Evolutionary conservation across 1,139 yeast species (phyloP), one percentile per base, ranked within the genome.

Genomic region (Scheffersomyces parashehatae): DNA sequence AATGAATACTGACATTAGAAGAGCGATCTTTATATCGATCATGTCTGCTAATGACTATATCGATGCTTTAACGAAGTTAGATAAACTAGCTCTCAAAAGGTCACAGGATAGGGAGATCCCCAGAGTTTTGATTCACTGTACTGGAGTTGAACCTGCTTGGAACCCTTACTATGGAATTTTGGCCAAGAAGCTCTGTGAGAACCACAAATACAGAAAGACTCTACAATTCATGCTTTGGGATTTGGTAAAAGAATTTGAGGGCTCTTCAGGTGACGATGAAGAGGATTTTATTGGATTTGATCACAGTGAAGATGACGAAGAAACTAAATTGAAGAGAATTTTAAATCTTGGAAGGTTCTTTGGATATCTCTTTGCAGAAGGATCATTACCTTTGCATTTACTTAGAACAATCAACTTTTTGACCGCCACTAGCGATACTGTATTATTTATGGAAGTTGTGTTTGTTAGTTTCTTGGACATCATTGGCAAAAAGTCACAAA

Each of bases 221-320:
- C 85, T 95, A 54, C 97, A 93, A 59, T 90, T 93, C 61, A 75
- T 83, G 59, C 73, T 95, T 37, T 95, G 98, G 98, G 97, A 93
- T 62, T 75, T 83, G 40, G 58, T 91, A n/a, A 82, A 82, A 51
- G 89, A 84, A 30, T 70, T 89, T 38, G 96, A 86, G 53, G 70
- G 69, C 5, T 44, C 58, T 3, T 41, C 47, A 20, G 52, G 43
- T 13, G 62, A 53, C 8, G 75, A 79, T 12, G 75, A 67, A 4
- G 65, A 61, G 3, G 75, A 65, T 30, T 67, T 68, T 45, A 63
- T 66, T n/a, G 73, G 59, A 8, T 64, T 58, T 43, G 73, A 66
- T 35, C 66, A 60, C 11, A 61, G 52, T 10, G 72, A 73, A 46
- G 82, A 75, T 20, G 83, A 80, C 39, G 58, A 53, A 31, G 64